Base-by-base conservation (phyloP, 2,329 filamentous ascomycete genomes). In the Ramularia collo-cygni region DNA sequence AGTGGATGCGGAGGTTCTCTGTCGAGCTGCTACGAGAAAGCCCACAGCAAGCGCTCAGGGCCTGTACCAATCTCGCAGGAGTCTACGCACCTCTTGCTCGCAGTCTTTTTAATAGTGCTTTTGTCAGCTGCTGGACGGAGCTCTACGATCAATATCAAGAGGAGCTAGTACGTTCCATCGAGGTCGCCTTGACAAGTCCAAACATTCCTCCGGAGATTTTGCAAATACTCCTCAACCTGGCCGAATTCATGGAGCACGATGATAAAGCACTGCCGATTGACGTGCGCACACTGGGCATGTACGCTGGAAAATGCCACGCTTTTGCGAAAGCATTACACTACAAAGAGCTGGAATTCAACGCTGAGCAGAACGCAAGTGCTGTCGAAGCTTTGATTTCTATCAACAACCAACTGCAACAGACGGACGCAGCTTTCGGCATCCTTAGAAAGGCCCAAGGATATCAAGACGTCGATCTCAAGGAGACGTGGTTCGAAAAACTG, bases 191-290 rank as follows among this genome's bases (percentile, higher is more conserved):
- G 52, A 92, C 88, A 39, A 96, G 90, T 3, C 84, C 90, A 37
- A 90, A 95, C 53, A 93, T 98, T 9, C 90, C 92, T 0, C 92
- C 93, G 0, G 93, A 99, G 62, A 83, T 99, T 50, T 71, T 98
- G 7, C 90, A 95, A 45, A 83, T 95, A 35, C 72, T 99, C 18
- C 77, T 99, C 35, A 98, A 98, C 57, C 74, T 99, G 36, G 92
- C 92, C 15, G 92, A 99, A 61, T 99, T 98, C 63, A 99, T 99
- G 92, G 92, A 99, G 61, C 92, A 98, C 58, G 93, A 98, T 55
- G 92, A 99, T 62, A 98, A 98, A 64, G 90, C 93, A 10, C 70
- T 99, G 37, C 92, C 92, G 2, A 98, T 99, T 47, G 93, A 99
- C 59, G 95, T 99, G 49, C 76, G 92, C 35, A 88, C 92, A 8